A percentile compares a stretch with the other conserved stretches of the same genome.
Evolutionary conservation across 108 stramenopile species (phyloP).

Genomic region (Parmales sp.): DNA sequence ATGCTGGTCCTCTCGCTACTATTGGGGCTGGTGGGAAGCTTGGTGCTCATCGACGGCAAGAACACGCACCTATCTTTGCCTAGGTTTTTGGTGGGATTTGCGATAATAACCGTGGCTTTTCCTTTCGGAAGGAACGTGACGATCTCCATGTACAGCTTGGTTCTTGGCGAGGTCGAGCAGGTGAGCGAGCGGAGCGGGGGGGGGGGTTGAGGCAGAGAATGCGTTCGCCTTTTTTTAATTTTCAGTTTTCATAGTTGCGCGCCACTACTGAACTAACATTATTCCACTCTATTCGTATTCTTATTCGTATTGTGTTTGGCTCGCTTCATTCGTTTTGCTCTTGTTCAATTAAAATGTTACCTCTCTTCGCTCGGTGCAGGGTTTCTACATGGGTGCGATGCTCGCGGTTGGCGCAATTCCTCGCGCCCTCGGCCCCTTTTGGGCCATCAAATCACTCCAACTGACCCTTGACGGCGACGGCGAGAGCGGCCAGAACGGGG

Average conservation of each 20-base stretch:
- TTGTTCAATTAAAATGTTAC: too few species aligned
- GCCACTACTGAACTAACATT: too few species aligned
- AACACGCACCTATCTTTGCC: constrained; percentile 21
- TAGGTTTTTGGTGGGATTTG: constrained; percentile 31
- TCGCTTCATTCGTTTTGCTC: too few species aligned
- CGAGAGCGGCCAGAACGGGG: background rate
- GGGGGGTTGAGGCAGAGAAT: too few species aligned
- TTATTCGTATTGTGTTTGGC: too few species aligned
- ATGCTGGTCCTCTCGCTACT: constrained; percentile 27
- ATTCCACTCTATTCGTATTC: too few species aligned
- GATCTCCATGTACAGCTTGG: constrained; percentile 24
- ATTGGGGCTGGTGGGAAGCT: constrained; percentile 23
- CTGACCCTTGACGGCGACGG: background rate
- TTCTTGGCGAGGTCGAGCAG: constrained; percentile 32
- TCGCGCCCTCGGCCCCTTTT: constrained; percentile 15
- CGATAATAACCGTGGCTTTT: constrained; percentile 32
- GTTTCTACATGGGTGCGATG: constrained; percentile 16
- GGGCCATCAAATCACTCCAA: constrained; percentile 3
- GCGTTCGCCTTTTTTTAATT: too few species aligned
- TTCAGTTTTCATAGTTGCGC: too few species aligned
- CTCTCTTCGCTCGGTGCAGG: too few species aligned
- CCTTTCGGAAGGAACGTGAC: constrained; percentile 34
- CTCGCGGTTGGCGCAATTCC: constrained; percentile 15
- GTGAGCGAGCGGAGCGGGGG: too few species aligned
- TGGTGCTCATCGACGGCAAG: constrained; percentile 19